Evolutionary conservation across 2,329 filamentous ascomycete genomes (phyloP).

Genomic region (Penicillium sp.): DNA sequence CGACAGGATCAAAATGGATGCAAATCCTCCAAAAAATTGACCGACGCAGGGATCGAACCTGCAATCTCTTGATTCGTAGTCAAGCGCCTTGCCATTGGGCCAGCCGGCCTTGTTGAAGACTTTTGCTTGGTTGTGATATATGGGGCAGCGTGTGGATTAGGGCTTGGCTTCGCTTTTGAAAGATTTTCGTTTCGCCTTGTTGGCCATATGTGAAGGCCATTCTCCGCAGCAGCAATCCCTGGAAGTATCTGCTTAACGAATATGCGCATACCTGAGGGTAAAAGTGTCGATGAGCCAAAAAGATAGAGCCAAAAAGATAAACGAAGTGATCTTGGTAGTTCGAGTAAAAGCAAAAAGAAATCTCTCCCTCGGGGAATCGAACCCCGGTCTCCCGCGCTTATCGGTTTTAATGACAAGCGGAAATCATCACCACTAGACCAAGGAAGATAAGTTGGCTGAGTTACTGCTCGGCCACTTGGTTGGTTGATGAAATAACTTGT

Average conservation of each 20-base stretch:
- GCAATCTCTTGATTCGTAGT: slow-evolving; percentile 45
- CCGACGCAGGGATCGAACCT: slow-evolving; percentile 46
- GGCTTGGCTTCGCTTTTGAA: not conserved
- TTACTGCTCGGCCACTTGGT: slow-evolving; percentile 26
- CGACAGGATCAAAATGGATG: not conserved
- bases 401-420: slow-evolving; percentile 29
- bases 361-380: slow-evolving; percentile 35
- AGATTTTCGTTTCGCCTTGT: not conserved
- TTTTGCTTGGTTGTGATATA: not conserved
- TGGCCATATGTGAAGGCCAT: not conserved
- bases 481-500: slow-evolving; percentile 25
- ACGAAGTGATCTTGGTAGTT: no score
- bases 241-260: no score
- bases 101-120: slow-evolving; percentile 28
- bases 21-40: slow-evolving; percentile 26
- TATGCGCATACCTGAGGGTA: no score
- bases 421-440: slow-evolving; percentile 33
- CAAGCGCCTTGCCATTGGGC: slow-evolving; percentile 52
- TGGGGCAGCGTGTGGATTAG: not conserved
- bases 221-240: not conserved
- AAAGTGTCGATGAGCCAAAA: accelerated
- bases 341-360: slow-evolving; percentile 11
- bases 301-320: not conserved
- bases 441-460: slow-evolving; percentile 23
- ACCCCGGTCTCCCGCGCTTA: slow-evolving; percentile 36